Conservation (phyloP, 176 grass and related monocot species). For the Thalia dealbata region DNA sequence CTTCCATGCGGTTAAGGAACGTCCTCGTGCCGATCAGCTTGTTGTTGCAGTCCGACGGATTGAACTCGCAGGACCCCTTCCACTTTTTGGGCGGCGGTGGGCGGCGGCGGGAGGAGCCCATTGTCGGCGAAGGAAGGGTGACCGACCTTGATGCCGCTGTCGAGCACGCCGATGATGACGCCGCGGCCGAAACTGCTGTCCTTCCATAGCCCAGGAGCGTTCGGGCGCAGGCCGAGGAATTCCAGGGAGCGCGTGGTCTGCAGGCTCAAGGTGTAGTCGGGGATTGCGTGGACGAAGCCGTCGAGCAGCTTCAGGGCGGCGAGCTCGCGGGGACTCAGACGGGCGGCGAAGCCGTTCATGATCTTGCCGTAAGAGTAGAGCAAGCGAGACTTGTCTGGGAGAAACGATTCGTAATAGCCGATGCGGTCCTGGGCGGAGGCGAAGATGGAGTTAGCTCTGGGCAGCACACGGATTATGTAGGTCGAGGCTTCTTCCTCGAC, state of each 20-base stretch:
- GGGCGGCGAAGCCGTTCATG: slow-evolving; percentile 41
- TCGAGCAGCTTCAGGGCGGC: slow-evolving; percentile 14
- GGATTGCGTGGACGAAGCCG: slow-evolving; percentile 36
- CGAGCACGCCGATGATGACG: slow-evolving; percentile 43
- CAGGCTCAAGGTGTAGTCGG: slow-evolving; percentile 33
- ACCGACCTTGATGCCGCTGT: slow-evolving; percentile 32
- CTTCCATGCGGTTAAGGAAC: slow-evolving; percentile 4
- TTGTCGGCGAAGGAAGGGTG: slow-evolving; percentile 51
- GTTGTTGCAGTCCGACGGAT: slow-evolving; percentile 37
- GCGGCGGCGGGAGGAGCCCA: slow-evolving; percentile 39
- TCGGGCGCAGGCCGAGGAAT: slow-evolving; percentile 45
- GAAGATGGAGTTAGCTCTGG: no score
- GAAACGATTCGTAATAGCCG: no score
- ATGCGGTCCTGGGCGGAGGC: no score
- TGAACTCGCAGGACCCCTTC: slow-evolving; percentile 30
- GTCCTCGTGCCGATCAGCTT: slow-evolving; percentile 39
- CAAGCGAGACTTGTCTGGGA: slow-evolving; percentile 29
- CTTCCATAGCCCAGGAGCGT: slow-evolving; percentile 42
- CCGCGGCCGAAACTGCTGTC: no score
- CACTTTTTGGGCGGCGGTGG: slow-evolving; percentile 35
- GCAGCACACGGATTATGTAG: no score
- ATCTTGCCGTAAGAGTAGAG: slow-evolving; percentile 62
- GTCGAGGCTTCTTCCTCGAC: no score
- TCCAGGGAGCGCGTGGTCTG: slow-evolving; percentile 58
- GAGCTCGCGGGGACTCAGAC: slow-evolving; percentile 41